Base-by-base conservation (phyloP, 1,284 basidiomycete species). In the Fomes fomentarius region DNA sequence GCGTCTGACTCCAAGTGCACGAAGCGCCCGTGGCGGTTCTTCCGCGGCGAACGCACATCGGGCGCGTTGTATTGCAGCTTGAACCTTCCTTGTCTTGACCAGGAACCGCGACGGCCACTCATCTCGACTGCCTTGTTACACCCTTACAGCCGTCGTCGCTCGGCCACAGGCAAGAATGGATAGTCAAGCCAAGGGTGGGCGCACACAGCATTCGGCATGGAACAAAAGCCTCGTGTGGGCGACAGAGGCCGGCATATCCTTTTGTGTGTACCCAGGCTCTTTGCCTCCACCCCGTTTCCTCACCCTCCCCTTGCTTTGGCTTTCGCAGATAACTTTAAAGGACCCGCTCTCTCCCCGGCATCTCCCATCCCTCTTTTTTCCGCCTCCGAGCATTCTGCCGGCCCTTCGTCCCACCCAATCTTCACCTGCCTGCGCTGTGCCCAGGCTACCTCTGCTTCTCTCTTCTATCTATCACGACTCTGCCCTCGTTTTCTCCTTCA, bases 361-460 rank as follows among this genome's bases (percentile, higher is more conserved):
- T 28, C n/a, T 41, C 28, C 47, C 44, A 24, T 30, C 42, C n/a
- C 30, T 48, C 11, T 41, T 38, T 17, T 31, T 39, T 52, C 49
- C 47, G 31, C 42, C 47, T 15, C 52, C 56, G 50, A 50, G 43
- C 22, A 28, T 51, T 58, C 47, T 49, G 30, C 47, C 53, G 43
- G 47, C 21, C 46, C 37, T 47, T 47, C 47, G 31, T 55, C 31
- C 41, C 51, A 54, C 58, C 33, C 55, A 48, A 54, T 45, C 55
- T 52, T 54, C 54, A 39, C 57, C 52, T 48, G 52, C 60, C 57
- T 52, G 54, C 56, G 47, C 46, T 47, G 45, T 28, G 45, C 45
- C 34, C 21, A 8, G 31, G 45, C 37, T 22, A 46, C 37, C 26
- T 14, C 21, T 5, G 25, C 37, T 37, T 31, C 47, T 26, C 41